Percentiles rank a stretch among this genome's conserved stretches.
Evolutionary conservation across 2,329 filamentous ascomycete genomes (phyloP).

Genomic region (Huntiella omanensis): DNA sequence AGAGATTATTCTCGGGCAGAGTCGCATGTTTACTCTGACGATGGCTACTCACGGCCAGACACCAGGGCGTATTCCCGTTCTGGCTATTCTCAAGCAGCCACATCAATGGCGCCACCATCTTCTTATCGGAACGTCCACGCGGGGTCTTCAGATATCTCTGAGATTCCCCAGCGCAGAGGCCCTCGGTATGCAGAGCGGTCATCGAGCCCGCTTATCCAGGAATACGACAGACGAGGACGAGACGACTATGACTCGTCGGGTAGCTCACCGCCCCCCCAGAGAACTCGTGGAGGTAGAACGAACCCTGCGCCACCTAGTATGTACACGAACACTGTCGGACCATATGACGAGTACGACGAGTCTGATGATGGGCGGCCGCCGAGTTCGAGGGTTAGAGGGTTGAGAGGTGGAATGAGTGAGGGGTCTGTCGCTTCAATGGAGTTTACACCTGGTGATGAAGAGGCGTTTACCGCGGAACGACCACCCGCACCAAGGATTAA

Average conservation of each 20-base stretch:
- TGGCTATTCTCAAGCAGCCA: background rate
- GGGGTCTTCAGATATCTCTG: conserved; percentile 5
- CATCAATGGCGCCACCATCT: background rate
- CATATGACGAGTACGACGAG: conserved; percentile 11
- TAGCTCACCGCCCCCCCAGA: background rate
- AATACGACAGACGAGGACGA: background rate
- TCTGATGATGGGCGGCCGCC: conserved; percentile 11
- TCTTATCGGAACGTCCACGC: conserved; percentile 3
- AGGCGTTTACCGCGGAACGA: conserved; percentile 24
- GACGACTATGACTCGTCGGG: background rate
- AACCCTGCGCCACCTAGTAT: conserved; percentile 5
- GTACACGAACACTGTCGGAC: conserved; percentile 9
- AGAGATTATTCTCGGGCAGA: background rate
- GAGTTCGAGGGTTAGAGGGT: conserved; percentile 13
- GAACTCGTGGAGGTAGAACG: background rate
- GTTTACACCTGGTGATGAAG: conserved; percentile 36
- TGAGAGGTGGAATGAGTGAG: conserved; percentile 20
- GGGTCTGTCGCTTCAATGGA: conserved; percentile 21
- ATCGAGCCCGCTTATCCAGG: conserved; percentile 5
- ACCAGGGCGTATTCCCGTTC: background rate
- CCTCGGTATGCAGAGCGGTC: background rate
- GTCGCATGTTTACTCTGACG: background rate
- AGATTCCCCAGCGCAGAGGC: background rate
- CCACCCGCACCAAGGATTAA: conserved; percentile 30
- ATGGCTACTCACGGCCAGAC: background rate